Base-by-base conservation (phyloP, 2,329 filamentous ascomycete genomes). In the Coniochaeta pulveracea region DNA sequence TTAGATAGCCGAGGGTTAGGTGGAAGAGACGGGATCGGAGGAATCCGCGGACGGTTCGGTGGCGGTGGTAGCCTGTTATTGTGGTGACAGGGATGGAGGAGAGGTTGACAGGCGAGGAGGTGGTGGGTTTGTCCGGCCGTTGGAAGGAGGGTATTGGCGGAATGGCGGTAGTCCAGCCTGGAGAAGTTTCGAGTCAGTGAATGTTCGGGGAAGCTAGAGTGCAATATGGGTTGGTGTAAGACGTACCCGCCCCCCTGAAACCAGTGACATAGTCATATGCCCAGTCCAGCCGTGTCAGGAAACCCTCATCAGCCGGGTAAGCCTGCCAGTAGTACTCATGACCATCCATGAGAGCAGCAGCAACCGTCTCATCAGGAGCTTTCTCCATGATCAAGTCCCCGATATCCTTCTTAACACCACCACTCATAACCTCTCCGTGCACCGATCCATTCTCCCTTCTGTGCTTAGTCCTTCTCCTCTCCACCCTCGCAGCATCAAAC, bases 291-390 rank as follows among this genome's bases (percentile, higher is more conserved):
- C 75, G 63, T 25, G 65, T 51, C 16, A 46, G 33, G 28, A 75
- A 64, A 1, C 66, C 49, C 2, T 52, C 65, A 3, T 65, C 48
- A 4, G 59, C 57, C 1, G 74, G 75, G 41, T 68, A 80, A 1
- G 61, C 51, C 47, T 80, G 65, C 75, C 75, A 80, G 44, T 68
- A 64, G 36, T 76, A 76, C 37, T 70, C 61, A 28, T 56, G 55
- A 12, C 56, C 46, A 1, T 48, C 42, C 3, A 19, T 5, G 28
- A 49, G 40, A 29, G 44, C 40, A 18, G 29, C 29, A 6, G 43
- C 43, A 16, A 53, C 32, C 29, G 44, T 47, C 34, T 49, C 50
- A 22, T 53, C 47, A 2, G 40, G 43, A 6, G 40, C 36, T 6
- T 34, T n/a, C n/a, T n/a, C n/a, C n/a, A n/a, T n/a, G n/a, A n/a